A percentile compares a stretch with the other conserved stretches of the same genome.
Evolutionary conservation across 305 asterid species (phyloP).

Genomic region (Striga hermonthica): DNA sequence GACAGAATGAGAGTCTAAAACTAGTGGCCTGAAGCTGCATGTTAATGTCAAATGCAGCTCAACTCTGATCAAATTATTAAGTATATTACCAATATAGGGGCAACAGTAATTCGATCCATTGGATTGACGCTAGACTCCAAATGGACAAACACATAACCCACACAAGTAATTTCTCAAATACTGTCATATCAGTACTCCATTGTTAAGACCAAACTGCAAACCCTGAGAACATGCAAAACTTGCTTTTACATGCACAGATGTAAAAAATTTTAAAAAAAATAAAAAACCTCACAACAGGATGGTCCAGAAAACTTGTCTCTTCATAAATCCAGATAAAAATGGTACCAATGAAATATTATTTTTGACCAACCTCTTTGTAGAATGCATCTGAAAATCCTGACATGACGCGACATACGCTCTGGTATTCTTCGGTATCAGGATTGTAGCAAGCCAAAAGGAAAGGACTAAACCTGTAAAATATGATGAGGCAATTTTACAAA

Average conservation of each 20-base stretch:
- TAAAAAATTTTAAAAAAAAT: neutral
- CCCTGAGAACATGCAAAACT: neutral
- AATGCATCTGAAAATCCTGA: conserved; percentile 91
- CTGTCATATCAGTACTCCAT: too few relatives aligned
- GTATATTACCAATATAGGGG: too few relatives aligned
- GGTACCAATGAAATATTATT: neutral
- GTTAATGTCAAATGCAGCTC: too few relatives aligned
- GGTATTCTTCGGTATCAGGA: conserved; percentile 81
- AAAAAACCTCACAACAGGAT: too few relatives aligned
- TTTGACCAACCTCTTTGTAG: conserved; percentile 55
- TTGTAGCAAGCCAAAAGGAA: conserved; percentile 91
- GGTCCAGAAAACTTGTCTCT: neutral
- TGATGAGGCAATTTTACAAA: conserved; percentile 19
- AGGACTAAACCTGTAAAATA: conserved; percentile 72
- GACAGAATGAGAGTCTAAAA: too few relatives aligned
- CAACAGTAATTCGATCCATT: too few relatives aligned
- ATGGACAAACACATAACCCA: too few relatives aligned
- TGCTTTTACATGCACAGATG: conserved; percentile 1
- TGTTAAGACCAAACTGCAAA: too few relatives aligned
- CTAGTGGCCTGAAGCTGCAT: too few relatives aligned
- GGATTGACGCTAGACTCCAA: too few relatives aligned
- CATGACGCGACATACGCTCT: conserved; percentile 94
- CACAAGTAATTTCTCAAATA: too few relatives aligned
- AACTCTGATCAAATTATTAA: too few relatives aligned
- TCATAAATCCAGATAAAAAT: conserved; percentile 11